Evolutionary conservation across 163 green algal species (phyloP).

Genomic region (Coccomyxa subellipsoidea): DNA sequence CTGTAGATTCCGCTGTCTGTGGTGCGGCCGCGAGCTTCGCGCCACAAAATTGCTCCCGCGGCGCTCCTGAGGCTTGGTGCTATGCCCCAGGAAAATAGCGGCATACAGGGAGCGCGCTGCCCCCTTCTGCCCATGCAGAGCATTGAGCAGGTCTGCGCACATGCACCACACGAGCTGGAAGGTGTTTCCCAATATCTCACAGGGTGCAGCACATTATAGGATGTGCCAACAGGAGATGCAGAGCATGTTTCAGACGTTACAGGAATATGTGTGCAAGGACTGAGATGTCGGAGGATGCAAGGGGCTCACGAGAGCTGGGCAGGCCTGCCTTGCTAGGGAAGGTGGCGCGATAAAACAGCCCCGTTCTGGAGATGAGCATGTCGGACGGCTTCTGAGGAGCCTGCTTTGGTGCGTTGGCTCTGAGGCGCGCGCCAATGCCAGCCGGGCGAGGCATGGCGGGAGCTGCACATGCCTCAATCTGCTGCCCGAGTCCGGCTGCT

Average conservation of each 20-base stretch:
- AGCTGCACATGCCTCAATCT: neutral
- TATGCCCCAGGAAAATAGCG: conserved; percentile 34
- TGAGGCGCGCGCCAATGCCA: neutral
- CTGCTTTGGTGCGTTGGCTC: neutral
- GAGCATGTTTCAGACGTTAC: too few species aligned
- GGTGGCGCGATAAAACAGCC: conserved; percentile 64
- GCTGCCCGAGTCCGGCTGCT: neutral
- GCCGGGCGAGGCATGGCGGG: neutral
- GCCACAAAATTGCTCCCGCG: neutral
- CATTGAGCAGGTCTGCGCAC: conserved; percentile 36
- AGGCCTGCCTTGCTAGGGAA: conserved; percentile 52
- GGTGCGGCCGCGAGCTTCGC: neutral
- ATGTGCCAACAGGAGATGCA: too few species aligned
- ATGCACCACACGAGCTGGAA: neutral
- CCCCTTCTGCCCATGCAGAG: conserved; percentile 4
- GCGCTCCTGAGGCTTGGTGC: neutral
- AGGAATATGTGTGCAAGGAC: too few species aligned
- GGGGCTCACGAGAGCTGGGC: conserved; percentile 47
- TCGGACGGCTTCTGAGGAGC: conserved; percentile 22
- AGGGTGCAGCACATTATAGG: too few species aligned
- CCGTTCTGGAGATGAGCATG: conserved; percentile 40
- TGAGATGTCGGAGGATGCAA: neutral
- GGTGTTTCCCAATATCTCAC: neutral
- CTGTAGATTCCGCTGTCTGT: too few species aligned
- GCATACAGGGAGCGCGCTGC: conserved; percentile 35